Evolutionary conservation across 192 early-diverging fungal species (phyloP), one percentile per base, ranked within the genome.

Genomic region (Backusella liffmaniae): DNA sequence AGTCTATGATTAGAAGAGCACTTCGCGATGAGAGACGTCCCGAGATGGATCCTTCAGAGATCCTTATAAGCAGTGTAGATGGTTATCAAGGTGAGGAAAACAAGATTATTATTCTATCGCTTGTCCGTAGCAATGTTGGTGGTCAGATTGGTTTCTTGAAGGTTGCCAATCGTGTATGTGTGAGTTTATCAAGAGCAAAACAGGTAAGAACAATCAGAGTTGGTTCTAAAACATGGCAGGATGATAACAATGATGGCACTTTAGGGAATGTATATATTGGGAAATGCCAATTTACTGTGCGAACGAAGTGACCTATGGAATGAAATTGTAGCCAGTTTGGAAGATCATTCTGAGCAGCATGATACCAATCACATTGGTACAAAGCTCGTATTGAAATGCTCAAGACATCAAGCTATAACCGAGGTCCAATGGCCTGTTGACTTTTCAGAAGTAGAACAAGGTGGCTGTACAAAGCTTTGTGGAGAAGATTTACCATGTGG

Each of bases 61-160:
- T 98, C 26, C 91, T 93, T 71, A 94, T 99, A 1, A 93, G 92
- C n/a, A 95, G 92, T 41, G 97, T 99, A 2, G 96, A 98, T 78
- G 96, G 95, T 2, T 99, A 96, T 84, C 97, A 99, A 81, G 98
- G 98, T 39, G 95, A 97, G 69, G 98, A 99, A 81, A 98, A 98
- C 82, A 97, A 98, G 76, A 96, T 98, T 70, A 97, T 99, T 68
- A 96, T 99, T 37, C 81, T 99, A 46, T 94, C 94, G 29, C 92
- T 96, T 74, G 98, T 99, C 53, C 91, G 98, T 46, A 97, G 96
- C 74, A 96, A 96, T 80, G 86, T 86, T 66, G 92, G 90, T 67
- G 93, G 94, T 1, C 80, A 79, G 44, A 99, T 98, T 72, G 95
- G 94, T 8, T 97, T 97, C 79, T 81, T 97, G 30, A 93, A 88